Base-by-base conservation (phyloP, 2,329 filamentous ascomycete species). In the Aureobasidium uvarum region DNA sequence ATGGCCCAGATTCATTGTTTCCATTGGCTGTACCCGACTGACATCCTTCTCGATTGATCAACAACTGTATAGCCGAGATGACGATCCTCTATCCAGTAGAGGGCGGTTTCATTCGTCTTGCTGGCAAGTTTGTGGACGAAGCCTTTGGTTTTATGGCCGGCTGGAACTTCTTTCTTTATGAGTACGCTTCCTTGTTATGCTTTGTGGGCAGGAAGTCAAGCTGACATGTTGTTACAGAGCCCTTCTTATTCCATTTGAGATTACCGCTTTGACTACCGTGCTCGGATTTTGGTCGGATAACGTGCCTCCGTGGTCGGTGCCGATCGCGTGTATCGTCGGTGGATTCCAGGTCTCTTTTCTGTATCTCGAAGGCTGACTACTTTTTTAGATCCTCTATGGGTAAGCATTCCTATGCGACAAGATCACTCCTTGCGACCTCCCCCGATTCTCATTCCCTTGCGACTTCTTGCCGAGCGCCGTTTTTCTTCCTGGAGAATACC, bases 11-110 rank as follows among this genome's bases (percentile, higher is more conserved):
- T 36, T 36, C 33, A 36, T 11, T 36, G 33, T 36, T 11, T 8
- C 8, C 33, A 36, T 10, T 36, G 33, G 5, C 28, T 31, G 28
- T 28, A 28, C 31, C 8, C 8, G 33, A 36, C 33, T 36, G 33
- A 36, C 33, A 13, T 36, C 2, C 33, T 10, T 10, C 8, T 11
- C 2, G 78, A 31, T 76, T 86, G 25, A 83, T 89, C 71, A 88
- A 87, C 79, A 88, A 87, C 71, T 83, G 81, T 66, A 80, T 87
- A 67, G 86, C 86, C 23, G 86, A 89, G 73, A 89, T 89, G 86
- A 81, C 79, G 31, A 79, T 81, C 48, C 83, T 83, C 68, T 85
- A 86, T 80, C 86, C 86, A 43, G 80, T 88, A 51, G 81, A 80
- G 28, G 85, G 85, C 68, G 83, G 82, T 3, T 88, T 86, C 72